Base-by-base conservation (phyloP, 352 stramenopile genomes). In the Ophiocytium majus region DNA sequence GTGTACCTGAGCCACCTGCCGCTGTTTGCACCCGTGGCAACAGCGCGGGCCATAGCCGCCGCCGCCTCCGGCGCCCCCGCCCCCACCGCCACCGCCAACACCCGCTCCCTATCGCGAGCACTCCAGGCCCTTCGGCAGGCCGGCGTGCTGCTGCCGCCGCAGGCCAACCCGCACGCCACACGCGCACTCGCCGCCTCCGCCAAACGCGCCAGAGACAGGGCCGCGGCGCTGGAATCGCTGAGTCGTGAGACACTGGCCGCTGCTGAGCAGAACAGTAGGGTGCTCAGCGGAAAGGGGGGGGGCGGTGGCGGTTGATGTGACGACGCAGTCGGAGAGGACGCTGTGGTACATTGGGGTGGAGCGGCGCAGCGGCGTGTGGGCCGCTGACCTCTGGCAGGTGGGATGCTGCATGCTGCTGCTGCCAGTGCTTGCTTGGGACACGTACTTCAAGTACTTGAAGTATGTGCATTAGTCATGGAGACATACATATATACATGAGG, bases 1-100 rank as follows among this genome's bases (percentile, higher is more conserved):
- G 64, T 76, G 64, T 76, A 17, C 17, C 5, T 76, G 64, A 76
- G 64, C 64, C 64, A 76, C 34, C 34, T 76, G 34, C 64, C 64
- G 31, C 64, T 76, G 64, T 76, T 76, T 17, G 34, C 34, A 17
- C 5, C 64, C 5, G 17, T 14, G 34, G 64, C 31, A 10, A 10
- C 5, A 17, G 64, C 34, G 31, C 5, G 5, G 43, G 43, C 43
- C 43, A 57, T 57, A 57, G 14, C 5, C 14, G 43, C 43, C 43
- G 14, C 14, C 5, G 43, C 5, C 43, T n/a, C n/a, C n/a, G n/a
- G n/a, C n/a, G n/a, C n/a, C n/a, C n/a, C n/a, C n/a, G n/a, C n/a
- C n/a, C n/a, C n/a, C n/a, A n/a, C n/a, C n/a, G n/a, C n/a, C n/a
- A n/a, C n/a, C n/a, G n/a, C n/a, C n/a, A n/a, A n/a, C n/a, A n/a